Evolutionary conservation across 2,329 filamentous ascomycete species (phyloP), one percentile per base, ranked within the genome.

Genomic region (Neodidymelliopsis sp.): DNA sequence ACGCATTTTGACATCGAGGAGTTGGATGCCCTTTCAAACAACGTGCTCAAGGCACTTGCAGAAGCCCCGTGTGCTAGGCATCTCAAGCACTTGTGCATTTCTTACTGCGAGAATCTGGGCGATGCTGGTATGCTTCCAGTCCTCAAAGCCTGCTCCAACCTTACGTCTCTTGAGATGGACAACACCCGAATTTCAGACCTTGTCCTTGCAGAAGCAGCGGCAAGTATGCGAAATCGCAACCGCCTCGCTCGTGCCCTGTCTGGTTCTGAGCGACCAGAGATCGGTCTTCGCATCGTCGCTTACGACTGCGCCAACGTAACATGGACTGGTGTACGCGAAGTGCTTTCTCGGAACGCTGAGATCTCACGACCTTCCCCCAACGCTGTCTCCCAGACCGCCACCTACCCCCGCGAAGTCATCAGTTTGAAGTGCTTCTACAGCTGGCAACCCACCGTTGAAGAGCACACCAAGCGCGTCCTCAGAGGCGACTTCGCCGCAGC

Each of bases 261-360:
- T 7, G 57, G 57, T 6, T 66, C 65, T 3, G 66, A 70, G 45
- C 64, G 68, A 39, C 74, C 61, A 41, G 62, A 49, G 43, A 60
- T 89, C 12, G 89, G 89, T 6, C 78, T 97, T 2, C 83, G 84
- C 31, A 77, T 97, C 57, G 87, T 92, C 0, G 86, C 93, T 6
- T 99, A 94, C 69, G 94, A 99, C 74, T 97, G 93, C 70, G 84
- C 87, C 57, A 90, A 93, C 62, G 85, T 97, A 3, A 96, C 91
- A 1, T 97, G 93, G 93, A 89, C 90, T 0, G 93, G 93, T 22
- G 83, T 97, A 27, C 87, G 89, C 37, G 91, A 96, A 72, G 84
- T 97, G 1, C 79, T 97, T 2, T 91, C 86, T 11, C 85, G 89
- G 58, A 97, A 99, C 66, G 85, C 90, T 9, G 88, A 91, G 63